Evolutionary conservation across 768 basidiomycete genomes (phyloP), one percentile per base, ranked within the genome.

Genomic region (Lanmaoa rubissima): DNA sequence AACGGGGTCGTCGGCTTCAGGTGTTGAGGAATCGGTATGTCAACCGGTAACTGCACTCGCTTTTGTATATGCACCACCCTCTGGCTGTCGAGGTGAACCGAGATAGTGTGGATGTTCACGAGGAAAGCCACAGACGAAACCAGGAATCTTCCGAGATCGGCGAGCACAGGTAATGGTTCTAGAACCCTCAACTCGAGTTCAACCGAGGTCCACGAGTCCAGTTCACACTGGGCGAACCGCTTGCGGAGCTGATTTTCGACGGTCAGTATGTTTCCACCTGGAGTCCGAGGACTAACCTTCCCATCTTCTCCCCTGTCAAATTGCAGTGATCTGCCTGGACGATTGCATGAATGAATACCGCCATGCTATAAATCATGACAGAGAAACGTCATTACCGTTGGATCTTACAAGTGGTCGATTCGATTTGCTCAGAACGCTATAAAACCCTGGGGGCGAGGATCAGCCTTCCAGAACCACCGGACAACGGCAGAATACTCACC

Each of bases 371-470:
- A 24, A 24, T 24, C 21, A 24, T 24, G 21, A 48, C 14, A 32
- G 40, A n/a, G 3, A 38, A 21, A 28, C 28, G 28, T 32, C 0
- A 4, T 52, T 41, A 62, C 61, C 55, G 14, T 34, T 10, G 5
- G 61, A 62, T 7, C 0, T 63, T 10, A 62, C 55, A 4, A 58
- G 36, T 13, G 61, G 61, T 34, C 26, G 34, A 38, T 62, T 48
- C 14, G 55, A 51, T 48, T 51, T 63, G 17, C 61, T 62, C 34
- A 62, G 41, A 24, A 51, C 61, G 9, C 61, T 54, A 50, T 62
- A 62, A 51, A 62, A 62, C 14, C 61, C 61, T 62, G 19, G 6
- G 7, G 17, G 4, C 41, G n/a, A 8, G 24, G 9, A 26, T 62
- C 14, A 41, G 14, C 3, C 11, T 32, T 38, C 24, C 21, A 14